Evolutionary conservation across 352 stramenopile species (phyloP).

Genomic region (Globisporangium ultimum): DNA sequence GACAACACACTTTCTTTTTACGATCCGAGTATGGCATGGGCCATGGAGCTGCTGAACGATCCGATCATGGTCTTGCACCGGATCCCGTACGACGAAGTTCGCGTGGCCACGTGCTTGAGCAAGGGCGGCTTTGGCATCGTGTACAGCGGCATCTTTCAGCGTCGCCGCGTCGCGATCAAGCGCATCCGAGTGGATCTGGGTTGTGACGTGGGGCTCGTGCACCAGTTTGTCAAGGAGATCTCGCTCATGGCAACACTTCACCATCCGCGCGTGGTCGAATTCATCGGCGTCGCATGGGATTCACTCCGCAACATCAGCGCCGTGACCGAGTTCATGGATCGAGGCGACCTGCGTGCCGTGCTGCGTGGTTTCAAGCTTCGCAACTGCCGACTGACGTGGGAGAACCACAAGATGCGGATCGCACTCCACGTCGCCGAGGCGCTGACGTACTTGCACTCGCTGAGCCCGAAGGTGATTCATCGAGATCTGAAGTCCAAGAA

Average conservation of each 20-base stretch:
- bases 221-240: conserved; percentile 69
- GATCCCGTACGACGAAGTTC: conserved; percentile 60
- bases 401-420: conserved; percentile 49
- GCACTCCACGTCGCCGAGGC: conserved; percentile 56
- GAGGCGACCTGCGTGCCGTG: conserved; percentile 59
- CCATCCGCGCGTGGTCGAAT: conserved; percentile 62
- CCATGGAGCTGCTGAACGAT: conserved; percentile 47
- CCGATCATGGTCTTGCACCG: conserved; percentile 52
- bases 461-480: conserved; percentile 39
- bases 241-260: conserved; percentile 51
- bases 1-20: conserved; percentile 31
- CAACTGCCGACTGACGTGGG: conserved; percentile 41
- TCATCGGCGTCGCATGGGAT: conserved; percentile 66
- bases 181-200: conserved; percentile 47
- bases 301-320: conserved; percentile 45
- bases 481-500: conserved; percentile 30
- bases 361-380: conserved; percentile 42
- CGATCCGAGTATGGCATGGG: conserved; percentile 22
- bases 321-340: conserved; percentile 75
- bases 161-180: conserved; percentile 65
- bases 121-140: conserved; percentile 63
- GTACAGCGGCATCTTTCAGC: conserved; percentile 57
- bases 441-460: conserved; percentile 64
- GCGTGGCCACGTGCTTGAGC: conserved; percentile 55
- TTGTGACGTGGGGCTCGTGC: conserved; percentile 48